These are phyloP conservation scores for Coemansia furcata DNA, from an alignment of 192 early-diverging fungal species.

Conservation along the genomic window DNA sequence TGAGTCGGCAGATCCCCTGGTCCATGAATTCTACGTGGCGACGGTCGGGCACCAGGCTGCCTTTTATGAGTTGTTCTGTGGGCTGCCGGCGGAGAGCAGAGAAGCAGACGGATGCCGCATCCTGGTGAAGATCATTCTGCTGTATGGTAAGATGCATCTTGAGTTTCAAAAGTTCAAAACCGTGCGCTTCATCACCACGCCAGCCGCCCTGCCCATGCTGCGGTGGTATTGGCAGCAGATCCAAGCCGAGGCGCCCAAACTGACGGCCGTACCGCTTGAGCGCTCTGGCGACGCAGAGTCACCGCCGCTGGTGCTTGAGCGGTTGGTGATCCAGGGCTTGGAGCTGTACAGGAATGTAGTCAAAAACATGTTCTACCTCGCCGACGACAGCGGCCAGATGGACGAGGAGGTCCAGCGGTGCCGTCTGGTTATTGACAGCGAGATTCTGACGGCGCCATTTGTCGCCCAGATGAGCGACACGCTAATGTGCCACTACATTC, in stretches of 20 bases:
- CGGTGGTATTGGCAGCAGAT: constrained; percentile 74
- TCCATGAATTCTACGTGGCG: constrained; percentile 32
- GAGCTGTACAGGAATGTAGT: constrained; percentile 52
- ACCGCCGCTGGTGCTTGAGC: constrained; percentile 49
- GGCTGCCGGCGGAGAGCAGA: constrained; percentile 15
- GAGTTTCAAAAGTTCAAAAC: constrained; percentile 68
- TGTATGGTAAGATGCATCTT: constrained; percentile 78
- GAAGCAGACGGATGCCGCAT: constrained; percentile 9
- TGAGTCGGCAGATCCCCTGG: constrained; percentile 4
- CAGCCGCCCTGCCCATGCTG: constrained; percentile 62
- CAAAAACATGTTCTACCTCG: constrained; percentile 41
- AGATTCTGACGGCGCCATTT: constrained; percentile 70
- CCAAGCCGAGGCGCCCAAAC: constrained; percentile 18
- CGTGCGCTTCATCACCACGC: constrained; percentile 62
- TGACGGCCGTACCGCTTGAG: constrained; percentile 12
- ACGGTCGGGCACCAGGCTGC: constrained; percentile 31
- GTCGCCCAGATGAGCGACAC: constrained; percentile 65
- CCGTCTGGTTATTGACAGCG: constrained; percentile 55
- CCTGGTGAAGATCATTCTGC: constrained; percentile 57
- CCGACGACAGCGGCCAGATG: constrained; percentile 21
- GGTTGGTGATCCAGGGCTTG: constrained; percentile 73
- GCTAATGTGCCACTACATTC: constrained; percentile 72
- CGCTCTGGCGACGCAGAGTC: neutral
- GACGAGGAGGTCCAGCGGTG: constrained; percentile 56
- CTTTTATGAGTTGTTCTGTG: constrained; percentile 30